Conservation (phyloP, 352 stramenopile genomes). For the Pythium utonaiense region DNA sequence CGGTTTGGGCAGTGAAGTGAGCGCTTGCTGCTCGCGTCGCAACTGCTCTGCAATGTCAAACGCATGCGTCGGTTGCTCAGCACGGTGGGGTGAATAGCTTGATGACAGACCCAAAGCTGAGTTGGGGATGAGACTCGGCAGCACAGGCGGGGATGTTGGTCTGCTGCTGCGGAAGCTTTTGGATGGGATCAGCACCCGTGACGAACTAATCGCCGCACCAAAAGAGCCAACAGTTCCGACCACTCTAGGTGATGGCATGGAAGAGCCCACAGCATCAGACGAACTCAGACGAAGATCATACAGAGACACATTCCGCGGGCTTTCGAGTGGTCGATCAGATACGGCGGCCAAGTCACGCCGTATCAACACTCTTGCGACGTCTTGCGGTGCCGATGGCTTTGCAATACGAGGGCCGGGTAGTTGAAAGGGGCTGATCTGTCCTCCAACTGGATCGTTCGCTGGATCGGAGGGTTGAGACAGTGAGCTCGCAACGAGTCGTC, state of each 20-base stretch:
- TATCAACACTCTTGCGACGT: constrained; percentile 11
- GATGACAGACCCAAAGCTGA: not conserved
- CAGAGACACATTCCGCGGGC: not conserved
- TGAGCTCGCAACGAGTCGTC: constrained; percentile 24
- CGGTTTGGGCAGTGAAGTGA: constrained; percentile 22
- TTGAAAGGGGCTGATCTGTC: no score
- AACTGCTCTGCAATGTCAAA: constrained; percentile 24
- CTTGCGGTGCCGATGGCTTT: not conserved
- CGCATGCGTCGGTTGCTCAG: not conserved
- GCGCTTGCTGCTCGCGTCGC: constrained; percentile 28
- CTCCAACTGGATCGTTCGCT: not conserved
- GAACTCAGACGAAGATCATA: not conserved
- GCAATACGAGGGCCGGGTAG: not conserved
- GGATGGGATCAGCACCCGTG: not conserved
- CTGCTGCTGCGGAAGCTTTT: no score
- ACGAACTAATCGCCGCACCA: not conserved
- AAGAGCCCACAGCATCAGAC: not conserved
- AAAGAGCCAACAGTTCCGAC: constrained; percentile 8
- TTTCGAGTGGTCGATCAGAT: not conserved
- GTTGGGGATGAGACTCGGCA: not conserved
- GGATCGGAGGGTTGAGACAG: constrained; percentile 8
- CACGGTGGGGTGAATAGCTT: not conserved
- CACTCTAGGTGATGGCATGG: not conserved
- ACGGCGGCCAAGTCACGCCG: not conserved
- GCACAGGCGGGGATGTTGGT: not conserved